phyloP scores from a whole-genome alignment of 2,329 filamentous ascomycete genomes.

The Fusarium sp. region DNA sequence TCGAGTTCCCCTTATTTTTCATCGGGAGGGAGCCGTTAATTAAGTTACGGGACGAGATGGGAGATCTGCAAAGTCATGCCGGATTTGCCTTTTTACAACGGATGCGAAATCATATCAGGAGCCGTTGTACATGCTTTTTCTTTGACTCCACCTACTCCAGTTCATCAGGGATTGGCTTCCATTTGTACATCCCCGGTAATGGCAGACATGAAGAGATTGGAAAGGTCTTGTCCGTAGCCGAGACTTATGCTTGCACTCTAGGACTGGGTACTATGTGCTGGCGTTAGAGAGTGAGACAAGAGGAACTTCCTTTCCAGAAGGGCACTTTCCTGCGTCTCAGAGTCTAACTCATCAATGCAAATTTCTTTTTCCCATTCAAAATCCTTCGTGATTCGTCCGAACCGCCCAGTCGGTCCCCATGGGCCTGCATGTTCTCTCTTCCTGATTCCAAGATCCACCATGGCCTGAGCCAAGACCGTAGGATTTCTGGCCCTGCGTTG shows the following conservation, averaged over 20 bases:
- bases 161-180: constrained; percentile 13
- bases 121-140: constrained; percentile 1
- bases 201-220: neutral
- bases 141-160: constrained; percentile 14
- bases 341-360: neutral
- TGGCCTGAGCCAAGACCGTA: constrained; percentile 7
- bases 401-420: neutral
- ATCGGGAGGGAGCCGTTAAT: neutral
- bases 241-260: neutral
- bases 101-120: constrained; percentile 7
- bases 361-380: neutral
- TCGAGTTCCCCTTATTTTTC: too few relatives aligned
- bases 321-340: neutral
- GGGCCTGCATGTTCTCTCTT: constrained; percentile 2
- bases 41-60: neutral
- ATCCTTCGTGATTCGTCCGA: neutral
- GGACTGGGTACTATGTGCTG: neutral
- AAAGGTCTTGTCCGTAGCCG: too few relatives aligned
- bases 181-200: neutral
- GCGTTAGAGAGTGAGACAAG: neutral
- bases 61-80: constrained; percentile 27
- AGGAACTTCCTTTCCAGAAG: neutral
- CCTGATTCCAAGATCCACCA: constrained; percentile 1
- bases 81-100: neutral
- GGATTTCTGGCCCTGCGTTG: neutral